A percentile compares a stretch with the other conserved stretches of the same genome.
phyloP scores from a whole-genome alignment of 192 early-diverging fungal genomes.

The Backusella morwellensis region DNA sequence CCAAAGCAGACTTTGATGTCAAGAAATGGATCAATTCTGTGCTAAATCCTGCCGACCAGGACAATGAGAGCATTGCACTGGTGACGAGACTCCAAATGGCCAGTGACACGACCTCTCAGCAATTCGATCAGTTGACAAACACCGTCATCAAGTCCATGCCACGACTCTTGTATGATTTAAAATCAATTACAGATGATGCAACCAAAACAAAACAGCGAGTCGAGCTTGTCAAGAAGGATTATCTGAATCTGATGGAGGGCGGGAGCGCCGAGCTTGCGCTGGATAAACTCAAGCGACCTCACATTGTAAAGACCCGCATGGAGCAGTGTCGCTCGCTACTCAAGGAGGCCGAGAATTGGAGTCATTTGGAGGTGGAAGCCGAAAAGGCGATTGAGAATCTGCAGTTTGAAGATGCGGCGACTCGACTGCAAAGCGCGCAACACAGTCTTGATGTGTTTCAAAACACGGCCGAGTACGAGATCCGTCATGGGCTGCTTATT shows the following conservation, averaged over 20 bases:
- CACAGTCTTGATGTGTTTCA: constrained; percentile 60
- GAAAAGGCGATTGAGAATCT: constrained; percentile 55
- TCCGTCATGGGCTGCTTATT: constrained; percentile 51
- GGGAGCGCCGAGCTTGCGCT: constrained; percentile 52
- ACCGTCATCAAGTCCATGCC: constrained; percentile 60
- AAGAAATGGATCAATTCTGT: constrained; percentile 68
- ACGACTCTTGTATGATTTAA: constrained; percentile 58
- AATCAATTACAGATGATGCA: constrained; percentile 55
- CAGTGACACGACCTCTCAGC: constrained; percentile 52
- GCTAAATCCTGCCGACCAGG: constrained; percentile 29
- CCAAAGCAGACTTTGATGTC: constrained; percentile 50
- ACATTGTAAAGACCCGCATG: constrained; percentile 69
- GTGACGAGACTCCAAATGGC: constrained; percentile 59
- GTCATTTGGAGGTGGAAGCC: constrained; percentile 66
- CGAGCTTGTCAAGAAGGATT: constrained; percentile 36
- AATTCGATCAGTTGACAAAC: constrained; percentile 52
- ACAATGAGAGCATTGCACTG: constrained; percentile 48
- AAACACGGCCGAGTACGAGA: constrained; percentile 69
- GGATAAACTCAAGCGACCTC: constrained; percentile 59
- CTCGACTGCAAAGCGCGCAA: constrained; percentile 63
- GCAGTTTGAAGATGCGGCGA: constrained; percentile 62
- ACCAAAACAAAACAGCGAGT: constrained; percentile 44
- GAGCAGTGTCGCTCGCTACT: constrained; percentile 56
- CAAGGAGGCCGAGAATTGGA: constrained; percentile 80
- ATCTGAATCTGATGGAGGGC: constrained; percentile 25